Conservation (phyloP, 352 stramenopile species). For the Elongisporangium undulatum region DNA sequence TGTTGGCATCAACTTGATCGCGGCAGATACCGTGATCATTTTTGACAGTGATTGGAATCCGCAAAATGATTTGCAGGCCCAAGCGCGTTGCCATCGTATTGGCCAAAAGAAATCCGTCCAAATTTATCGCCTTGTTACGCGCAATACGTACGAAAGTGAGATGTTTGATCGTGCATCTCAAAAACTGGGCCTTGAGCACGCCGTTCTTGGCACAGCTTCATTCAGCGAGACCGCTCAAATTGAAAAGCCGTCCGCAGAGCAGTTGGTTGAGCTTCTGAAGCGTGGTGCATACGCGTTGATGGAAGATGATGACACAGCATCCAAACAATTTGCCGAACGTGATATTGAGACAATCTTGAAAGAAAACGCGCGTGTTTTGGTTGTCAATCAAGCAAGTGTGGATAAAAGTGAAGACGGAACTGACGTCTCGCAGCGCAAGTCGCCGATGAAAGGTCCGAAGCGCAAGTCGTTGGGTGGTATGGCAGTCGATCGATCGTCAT, state of each 20-base stretch:
- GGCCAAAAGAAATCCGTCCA: constrained; percentile 98
- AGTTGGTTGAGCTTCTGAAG: constrained; percentile 97
- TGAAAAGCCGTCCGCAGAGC: constrained; percentile 81
- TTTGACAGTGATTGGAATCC: constrained; percentile 99
- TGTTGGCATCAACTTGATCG: constrained; percentile 98
- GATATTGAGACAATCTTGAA: constrained; percentile 97
- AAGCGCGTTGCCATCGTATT: constrained; percentile 96
- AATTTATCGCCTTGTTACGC: constrained; percentile 97
- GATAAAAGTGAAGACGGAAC: constrained; percentile 30
- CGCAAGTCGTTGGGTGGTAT: constrained; percentile 78
- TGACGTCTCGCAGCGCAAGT: constrained; percentile 24
- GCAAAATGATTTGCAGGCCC: constrained; percentile 91
- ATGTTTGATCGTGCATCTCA: constrained; percentile 98
- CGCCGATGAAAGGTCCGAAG: constrained; percentile 43
- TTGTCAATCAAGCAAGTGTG: constrained; percentile 30
- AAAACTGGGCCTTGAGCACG: constrained; percentile 99
- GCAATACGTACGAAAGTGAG: constrained; percentile 99
- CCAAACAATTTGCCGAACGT: constrained; percentile 91
- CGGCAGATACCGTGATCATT: constrained; percentile 99
- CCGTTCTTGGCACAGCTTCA: constrained; percentile 93
- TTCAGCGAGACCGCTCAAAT: constrained; percentile 90
- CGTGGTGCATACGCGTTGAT: constrained; percentile 98
- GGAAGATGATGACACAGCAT: constrained; percentile 94
- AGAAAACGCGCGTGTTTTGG: constrained; percentile 75
- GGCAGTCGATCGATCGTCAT: constrained; percentile 85